Evolutionary conservation across 2,329 filamentous ascomycete species (phyloP).

Genomic region (Epichloe amarillans): DNA sequence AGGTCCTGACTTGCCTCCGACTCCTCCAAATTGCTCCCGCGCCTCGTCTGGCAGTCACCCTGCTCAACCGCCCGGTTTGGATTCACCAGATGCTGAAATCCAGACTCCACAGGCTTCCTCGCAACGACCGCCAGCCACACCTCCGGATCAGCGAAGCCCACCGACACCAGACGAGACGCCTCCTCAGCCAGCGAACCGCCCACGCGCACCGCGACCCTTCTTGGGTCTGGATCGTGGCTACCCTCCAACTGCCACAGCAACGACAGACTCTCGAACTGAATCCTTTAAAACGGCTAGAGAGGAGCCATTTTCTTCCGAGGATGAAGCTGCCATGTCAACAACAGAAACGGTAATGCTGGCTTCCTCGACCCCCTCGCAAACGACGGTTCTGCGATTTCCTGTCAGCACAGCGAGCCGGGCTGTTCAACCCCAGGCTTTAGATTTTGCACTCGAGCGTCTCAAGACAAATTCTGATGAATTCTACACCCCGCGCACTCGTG

Average conservation of each 20-base stretch:
- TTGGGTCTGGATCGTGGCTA: slow-evolving; percentile 32
- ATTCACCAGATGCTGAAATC: slow-evolving; percentile 23
- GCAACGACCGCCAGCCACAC: slow-evolving; percentile 38
- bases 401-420: slow-evolving; percentile 9
- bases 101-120: slow-evolving; percentile 26
- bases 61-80: slow-evolving; percentile 28
- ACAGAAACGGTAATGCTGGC: slow-evolving; percentile 21
- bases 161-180: slow-evolving; percentile 67
- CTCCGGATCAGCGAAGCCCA: slow-evolving; percentile 51
- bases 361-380: slow-evolving; percentile 30
- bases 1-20: slow-evolving; percentile 44
- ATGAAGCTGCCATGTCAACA: slow-evolving; percentile 34
- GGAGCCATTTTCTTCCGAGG: slow-evolving; percentile 47
- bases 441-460: slow-evolving; percentile 29
- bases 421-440: slow-evolving; percentile 22
- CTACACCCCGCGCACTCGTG: slow-evolving; percentile 28
- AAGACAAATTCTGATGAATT: slow-evolving; percentile 26
- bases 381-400: slow-evolving; percentile 27
- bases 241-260: slow-evolving; percentile 41
- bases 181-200: slow-evolving; percentile 36
- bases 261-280: slow-evolving; percentile 47
- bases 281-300: slow-evolving; percentile 64
- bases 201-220: slow-evolving; percentile 30
- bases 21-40: slow-evolving; percentile 47
- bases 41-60: slow-evolving; percentile 40